Conservation (phyloP, 148 eudicot genomes). For the Dysphania ambrosioides region DNA sequence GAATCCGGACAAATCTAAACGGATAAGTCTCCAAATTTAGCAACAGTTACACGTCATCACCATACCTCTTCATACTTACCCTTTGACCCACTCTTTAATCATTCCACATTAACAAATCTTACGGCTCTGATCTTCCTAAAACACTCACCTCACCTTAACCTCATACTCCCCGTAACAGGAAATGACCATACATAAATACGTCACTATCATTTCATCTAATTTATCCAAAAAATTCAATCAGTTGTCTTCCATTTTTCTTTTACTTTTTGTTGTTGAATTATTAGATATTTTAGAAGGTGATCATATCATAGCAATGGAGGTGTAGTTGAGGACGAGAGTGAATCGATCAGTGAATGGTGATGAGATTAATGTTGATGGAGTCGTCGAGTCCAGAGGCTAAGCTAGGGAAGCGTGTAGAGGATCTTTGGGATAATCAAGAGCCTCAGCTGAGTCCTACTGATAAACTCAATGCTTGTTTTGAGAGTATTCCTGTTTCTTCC, state of each 20-base stretch:
- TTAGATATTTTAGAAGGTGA: not conserved
- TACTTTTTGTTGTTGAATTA: not conserved
- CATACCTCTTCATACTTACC: not conserved
- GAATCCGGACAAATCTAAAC: not conserved
- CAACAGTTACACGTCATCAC: not conserved
- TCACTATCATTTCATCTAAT: not conserved
- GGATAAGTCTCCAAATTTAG: conserved; percentile 1
- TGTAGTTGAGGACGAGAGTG: conserved; percentile 19
- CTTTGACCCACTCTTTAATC: not conserved
- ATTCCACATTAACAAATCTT: not conserved
- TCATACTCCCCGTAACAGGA: not conserved
- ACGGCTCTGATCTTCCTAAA: not conserved
- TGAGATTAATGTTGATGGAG: conserved; percentile 14
- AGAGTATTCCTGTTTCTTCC: conserved; percentile 71
- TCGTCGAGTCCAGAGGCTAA: conserved; percentile 70
- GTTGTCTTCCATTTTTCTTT: not conserved
- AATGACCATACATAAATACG: not conserved
- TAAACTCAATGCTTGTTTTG: conserved; percentile 92
- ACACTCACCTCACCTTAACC: not conserved
- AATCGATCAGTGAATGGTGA: not conserved
- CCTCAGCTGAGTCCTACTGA: conserved; percentile 76
- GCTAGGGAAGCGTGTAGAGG: conserved; percentile 74
- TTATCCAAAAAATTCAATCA: not conserved
- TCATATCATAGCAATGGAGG: conserved; percentile 13
- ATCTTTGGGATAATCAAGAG: conserved; percentile 75